Evolutionary conservation across 257 asterid species (phyloP).

Genomic region (Rehmannia glutinosa): DNA sequence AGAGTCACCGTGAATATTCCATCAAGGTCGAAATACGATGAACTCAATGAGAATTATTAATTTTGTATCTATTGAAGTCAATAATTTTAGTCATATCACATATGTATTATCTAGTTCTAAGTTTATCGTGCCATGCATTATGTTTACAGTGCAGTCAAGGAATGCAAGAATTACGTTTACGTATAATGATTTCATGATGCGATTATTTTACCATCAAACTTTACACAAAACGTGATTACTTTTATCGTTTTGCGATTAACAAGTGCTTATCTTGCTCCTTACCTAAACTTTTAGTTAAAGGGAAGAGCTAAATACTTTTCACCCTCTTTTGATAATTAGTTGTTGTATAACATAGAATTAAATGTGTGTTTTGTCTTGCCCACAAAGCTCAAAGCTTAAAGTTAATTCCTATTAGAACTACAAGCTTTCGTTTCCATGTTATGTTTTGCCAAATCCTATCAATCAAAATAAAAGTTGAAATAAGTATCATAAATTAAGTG

Average conservation of each 20-base stretch:
- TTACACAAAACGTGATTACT: slow-evolving; percentile 6
- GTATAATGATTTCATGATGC: not conserved
- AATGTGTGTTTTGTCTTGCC: not conserved
- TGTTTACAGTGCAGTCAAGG: too few relatives aligned
- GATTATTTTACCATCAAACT: not conserved
- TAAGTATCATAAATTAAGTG: not conserved
- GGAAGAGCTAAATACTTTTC: not conserved
- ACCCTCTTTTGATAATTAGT: not conserved
- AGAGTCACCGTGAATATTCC: too few relatives aligned
- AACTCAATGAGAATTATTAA: too few relatives aligned
- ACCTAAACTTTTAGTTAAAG: not conserved
- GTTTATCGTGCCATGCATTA: too few relatives aligned
- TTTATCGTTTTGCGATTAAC: not conserved
- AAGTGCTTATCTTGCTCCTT: not conserved
- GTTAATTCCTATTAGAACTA: too few relatives aligned
- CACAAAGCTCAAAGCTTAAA: too few relatives aligned
- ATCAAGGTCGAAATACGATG: too few relatives aligned
- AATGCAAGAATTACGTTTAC: not conserved
- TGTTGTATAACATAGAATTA: too few relatives aligned
- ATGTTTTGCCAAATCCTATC: not conserved
- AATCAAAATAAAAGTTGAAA: not conserved
- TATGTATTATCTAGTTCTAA: too few relatives aligned
- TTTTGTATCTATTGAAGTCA: too few relatives aligned
- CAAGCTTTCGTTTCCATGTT: too few relatives aligned
- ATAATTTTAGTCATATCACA: too few relatives aligned